Evolutionary conservation across 768 basidiomycete species (phyloP).

Genomic region (Saitozyma sp.): DNA sequence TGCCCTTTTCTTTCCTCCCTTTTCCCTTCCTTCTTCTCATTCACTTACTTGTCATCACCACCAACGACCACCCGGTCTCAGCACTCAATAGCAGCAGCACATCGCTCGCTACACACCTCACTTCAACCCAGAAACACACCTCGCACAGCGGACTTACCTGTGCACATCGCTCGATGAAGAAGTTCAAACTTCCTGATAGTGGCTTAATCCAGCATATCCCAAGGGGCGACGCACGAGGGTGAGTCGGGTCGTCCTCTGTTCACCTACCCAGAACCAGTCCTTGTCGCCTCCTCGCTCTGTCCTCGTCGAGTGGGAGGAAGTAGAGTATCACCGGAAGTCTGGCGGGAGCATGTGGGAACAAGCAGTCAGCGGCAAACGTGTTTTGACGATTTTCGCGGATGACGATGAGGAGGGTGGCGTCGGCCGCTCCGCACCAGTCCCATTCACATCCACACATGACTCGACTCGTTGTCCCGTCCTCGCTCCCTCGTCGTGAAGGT

Average conservation of each 20-base stretch:
- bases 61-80: neutral
- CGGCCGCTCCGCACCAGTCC: no score
- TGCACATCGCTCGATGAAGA: slow-evolving; percentile 29
- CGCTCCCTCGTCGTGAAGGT: no score
- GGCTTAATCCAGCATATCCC: slow-evolving; percentile 27
- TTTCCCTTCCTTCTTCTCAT: neutral
- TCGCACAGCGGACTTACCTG: no score
- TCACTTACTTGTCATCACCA: neutral
- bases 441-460: no score
- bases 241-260: slow-evolving; percentile 14
- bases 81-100: neutral
- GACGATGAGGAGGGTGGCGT: neutral
- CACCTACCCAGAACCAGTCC: neutral
- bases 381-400: neutral
- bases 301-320: neutral
- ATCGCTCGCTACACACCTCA: neutral
- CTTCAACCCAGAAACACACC: neutral
- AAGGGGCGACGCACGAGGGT: slow-evolving; percentile 36
- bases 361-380: neutral
- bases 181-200: slow-evolving; percentile 48
- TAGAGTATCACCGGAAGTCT: neutral
- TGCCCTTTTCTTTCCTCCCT: no score
- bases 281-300: neutral
- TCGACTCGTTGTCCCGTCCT: no score
- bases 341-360: neutral